Percentiles rank a stretch among this genome's conserved stretches.
phyloP scores from a whole-genome alignment of 2,329 filamentous ascomycete genomes.

The Pseudogymnoascus sp. region DNA sequence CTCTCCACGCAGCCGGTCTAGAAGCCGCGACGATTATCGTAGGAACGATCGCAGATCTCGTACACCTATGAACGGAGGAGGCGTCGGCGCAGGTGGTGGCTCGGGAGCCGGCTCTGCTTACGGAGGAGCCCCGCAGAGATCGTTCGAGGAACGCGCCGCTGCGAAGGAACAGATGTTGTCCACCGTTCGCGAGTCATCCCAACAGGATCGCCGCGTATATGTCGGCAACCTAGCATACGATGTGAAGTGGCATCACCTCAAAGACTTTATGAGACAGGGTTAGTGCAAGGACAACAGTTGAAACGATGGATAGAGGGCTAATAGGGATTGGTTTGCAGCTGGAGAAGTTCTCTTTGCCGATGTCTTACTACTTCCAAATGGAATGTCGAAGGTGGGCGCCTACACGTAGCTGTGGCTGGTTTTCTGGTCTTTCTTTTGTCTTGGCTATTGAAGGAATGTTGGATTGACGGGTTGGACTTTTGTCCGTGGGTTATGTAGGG shows the following conservation, averaged over 20 bases:
- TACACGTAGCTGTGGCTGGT: slow-evolving; percentile 84
- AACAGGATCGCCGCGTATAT: slow-evolving; percentile 98
- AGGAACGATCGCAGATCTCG: slow-evolving; percentile 69
- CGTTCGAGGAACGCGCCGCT: slow-evolving; percentile 73
- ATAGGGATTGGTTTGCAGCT: slow-evolving; percentile 49
- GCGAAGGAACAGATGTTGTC: slow-evolving; percentile 95
- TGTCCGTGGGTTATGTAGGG: slow-evolving; percentile 91
- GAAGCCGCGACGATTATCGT: slow-evolving; percentile 70
- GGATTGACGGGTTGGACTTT: slow-evolving; percentile 98
- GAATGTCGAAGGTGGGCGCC: slow-evolving; percentile 99
- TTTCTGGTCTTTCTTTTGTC: slow-evolving; percentile 57
- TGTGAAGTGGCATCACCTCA: slow-evolving; percentile 99
- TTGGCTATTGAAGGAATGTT: slow-evolving; percentile 74
- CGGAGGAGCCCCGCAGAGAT: slow-evolving; percentile 62
- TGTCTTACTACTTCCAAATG: slow-evolving; percentile 98
- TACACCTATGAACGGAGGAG: slow-evolving; percentile 72
- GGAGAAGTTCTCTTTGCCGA: slow-evolving; percentile 99
- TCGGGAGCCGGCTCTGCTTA: slow-evolving; percentile 62
- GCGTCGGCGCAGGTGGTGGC: slow-evolving; percentile 59
- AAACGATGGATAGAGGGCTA: slow-evolving; percentile 34
- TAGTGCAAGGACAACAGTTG: slow-evolving; percentile 34
- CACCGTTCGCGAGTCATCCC: slow-evolving; percentile 85
- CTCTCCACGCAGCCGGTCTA: slow-evolving; percentile 70
- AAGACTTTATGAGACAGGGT: slow-evolving; percentile 99
- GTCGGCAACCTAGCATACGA: slow-evolving; percentile 98